Percentiles rank a stretch among this genome's conserved stretches.
These are phyloP conservation scores for Dothistroma pini DNA, from an alignment of 2,329 filamentous ascomycete species.

Conservation along the genomic window DNA sequence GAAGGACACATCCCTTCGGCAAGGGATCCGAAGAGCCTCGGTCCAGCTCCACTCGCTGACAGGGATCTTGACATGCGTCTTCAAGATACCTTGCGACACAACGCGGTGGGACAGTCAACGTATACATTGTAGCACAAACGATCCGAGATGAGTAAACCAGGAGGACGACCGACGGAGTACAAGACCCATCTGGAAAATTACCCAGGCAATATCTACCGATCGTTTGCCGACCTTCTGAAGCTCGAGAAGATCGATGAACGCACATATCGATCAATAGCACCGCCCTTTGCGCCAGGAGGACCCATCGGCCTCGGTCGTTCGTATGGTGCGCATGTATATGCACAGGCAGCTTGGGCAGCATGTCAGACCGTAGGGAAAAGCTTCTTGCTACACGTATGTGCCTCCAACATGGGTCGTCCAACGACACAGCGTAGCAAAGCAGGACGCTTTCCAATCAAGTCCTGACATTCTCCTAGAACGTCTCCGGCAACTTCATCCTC, in stretches of 20 bases:
- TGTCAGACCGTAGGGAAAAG: slow-evolving; percentile 51
- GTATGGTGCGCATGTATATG: slow-evolving; percentile 56
- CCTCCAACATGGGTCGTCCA: neutral
- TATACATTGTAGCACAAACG: too few species aligned
- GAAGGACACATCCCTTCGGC: neutral
- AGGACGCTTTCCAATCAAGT: neutral
- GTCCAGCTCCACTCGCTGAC: neutral
- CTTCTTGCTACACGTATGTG: slow-evolving; percentile 49
- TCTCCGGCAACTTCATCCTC: slow-evolving; percentile 52
- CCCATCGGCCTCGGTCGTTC: slow-evolving; percentile 37
- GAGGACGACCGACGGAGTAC: slow-evolving; percentile 13
- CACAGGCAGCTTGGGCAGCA: slow-evolving; percentile 56
- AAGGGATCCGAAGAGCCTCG: neutral
- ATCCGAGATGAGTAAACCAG: slow-evolving; percentile 6
- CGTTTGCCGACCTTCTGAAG: slow-evolving; percentile 41
- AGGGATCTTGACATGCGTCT: neutral
- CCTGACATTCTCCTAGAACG: slow-evolving; percentile 38
- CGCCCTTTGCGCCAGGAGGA: slow-evolving; percentile 43
- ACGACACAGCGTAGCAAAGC: neutral
- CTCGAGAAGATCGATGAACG: slow-evolving; percentile 40
- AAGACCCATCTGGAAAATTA: slow-evolving; percentile 11
- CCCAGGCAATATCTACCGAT: slow-evolving; percentile 34
- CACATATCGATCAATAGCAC: slow-evolving; percentile 40
- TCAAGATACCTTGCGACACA: neutral
- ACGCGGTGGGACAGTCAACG: too few species aligned